Conservation (phyloP, 1,284 basidiomycete genomes). For the Puccinia triticina region DNA sequence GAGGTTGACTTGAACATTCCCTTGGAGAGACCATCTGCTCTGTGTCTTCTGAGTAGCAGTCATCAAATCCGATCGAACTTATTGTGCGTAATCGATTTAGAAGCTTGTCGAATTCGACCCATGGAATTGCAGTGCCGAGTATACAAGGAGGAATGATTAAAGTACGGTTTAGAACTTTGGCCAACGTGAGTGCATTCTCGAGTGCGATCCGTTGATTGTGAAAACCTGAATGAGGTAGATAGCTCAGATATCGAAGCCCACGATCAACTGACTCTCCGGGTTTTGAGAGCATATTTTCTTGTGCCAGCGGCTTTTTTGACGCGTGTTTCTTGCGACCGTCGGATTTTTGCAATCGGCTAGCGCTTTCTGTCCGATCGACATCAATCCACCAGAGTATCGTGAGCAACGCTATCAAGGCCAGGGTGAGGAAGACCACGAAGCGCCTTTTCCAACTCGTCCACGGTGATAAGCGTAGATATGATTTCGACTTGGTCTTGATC, state of each 20-base stretch:
- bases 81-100: conserved; percentile 6
- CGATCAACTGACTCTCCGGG: background rate
- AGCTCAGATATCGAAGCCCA: conserved; percentile 50
- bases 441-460: background rate
- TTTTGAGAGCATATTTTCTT: background rate
- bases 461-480: background rate
- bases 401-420: background rate
- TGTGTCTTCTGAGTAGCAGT: conserved; percentile 2
- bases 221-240: conserved; percentile 64
- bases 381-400: background rate
- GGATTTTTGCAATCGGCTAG: background rate
- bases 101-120: conserved; percentile 37
- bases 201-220: conserved; percentile 81
- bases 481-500: conserved; percentile 11
- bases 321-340: background rate
- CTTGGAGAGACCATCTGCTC: background rate
- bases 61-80: conserved; percentile 20
- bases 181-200: conserved; percentile 74
- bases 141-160: conserved; percentile 69
- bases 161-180: conserved; percentile 72
- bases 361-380: background rate
- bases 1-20: conserved; percentile 27
- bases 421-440: background rate
- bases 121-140: conserved; percentile 63
- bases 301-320: background rate